Conservation (phyloP, 148 eudicot genomes). For the Chenopodium formosanum region DNA sequence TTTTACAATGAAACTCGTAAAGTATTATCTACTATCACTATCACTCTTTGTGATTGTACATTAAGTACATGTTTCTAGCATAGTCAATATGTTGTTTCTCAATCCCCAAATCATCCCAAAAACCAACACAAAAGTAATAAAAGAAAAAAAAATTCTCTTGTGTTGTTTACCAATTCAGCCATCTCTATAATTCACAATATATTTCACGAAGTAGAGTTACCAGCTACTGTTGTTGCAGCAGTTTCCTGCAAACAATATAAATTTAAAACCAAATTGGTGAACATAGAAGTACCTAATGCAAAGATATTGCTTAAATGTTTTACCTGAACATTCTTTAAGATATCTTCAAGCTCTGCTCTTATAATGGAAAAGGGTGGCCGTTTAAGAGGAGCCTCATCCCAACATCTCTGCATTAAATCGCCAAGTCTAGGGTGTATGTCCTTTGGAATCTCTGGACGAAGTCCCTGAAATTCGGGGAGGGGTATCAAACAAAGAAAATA, state of each 20-base stretch:
- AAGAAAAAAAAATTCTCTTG: conserved; percentile 12
- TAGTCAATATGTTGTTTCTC: conserved; percentile 8
- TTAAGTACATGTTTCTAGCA: conserved; percentile 13
- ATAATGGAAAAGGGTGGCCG: conserved; percentile 74
- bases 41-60: conserved; percentile 10
- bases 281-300: neutral
- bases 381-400: conserved; percentile 57
- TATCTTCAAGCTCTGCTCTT: conserved; percentile 61
- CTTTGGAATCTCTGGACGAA: conserved; percentile 77
- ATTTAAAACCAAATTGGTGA: neutral
- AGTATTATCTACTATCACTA: neutral
- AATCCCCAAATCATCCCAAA: conserved; percentile 4
- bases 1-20: neutral
- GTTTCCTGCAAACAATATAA: conserved; percentile 27
- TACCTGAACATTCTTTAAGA: conserved; percentile 61
- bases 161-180: conserved; percentile 21
- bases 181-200: conserved; percentile 21
- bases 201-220: conserved; percentile 4
- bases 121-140: neutral
- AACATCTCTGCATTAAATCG: conserved; percentile 75
- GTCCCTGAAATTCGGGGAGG: conserved; percentile 43
- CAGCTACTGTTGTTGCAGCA: conserved; percentile 35
- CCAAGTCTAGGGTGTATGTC: conserved; percentile 59
- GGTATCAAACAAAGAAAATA: neutral
- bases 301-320: neutral